phyloP scores from a whole-genome alignment of 306 rosid genomes.

The Oemleria cerasiformis region DNA sequence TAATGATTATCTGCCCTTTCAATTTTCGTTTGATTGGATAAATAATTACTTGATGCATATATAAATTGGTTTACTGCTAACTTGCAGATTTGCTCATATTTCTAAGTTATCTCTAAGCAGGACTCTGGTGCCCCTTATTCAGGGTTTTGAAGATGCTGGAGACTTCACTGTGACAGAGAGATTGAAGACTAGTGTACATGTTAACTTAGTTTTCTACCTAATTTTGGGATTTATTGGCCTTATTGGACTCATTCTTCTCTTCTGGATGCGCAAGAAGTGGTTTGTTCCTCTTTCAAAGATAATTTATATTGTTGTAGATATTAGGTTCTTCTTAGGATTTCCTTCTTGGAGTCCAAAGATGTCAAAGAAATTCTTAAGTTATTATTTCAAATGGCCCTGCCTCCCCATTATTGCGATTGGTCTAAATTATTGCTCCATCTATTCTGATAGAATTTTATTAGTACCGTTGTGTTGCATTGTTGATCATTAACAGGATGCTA shows the following conservation, averaged over 20 bases:
- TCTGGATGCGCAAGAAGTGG: constrained; percentile 60
- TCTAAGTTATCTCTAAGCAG: constrained; percentile 62
- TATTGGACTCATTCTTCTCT: constrained; percentile 70
- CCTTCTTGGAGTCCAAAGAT: constrained; percentile 2
- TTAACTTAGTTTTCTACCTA: constrained; percentile 78
- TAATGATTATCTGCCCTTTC: neutral
- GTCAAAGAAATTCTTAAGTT: neutral
- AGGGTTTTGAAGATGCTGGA: constrained; percentile 99
- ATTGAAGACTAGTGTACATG: constrained; percentile 92
- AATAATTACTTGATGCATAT: constrained; percentile 3
- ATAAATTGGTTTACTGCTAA: constrained; percentile 17
- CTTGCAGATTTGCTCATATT: constrained; percentile 41
- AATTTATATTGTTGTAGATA: constrained; percentile 15
- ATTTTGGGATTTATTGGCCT: constrained; percentile 77
- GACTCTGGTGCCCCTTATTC: constrained; percentile 99
- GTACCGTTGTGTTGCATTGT: neutral
- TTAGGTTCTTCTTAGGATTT: constrained; percentile 22
- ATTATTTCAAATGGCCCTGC: neutral
- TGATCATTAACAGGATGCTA: neutral
- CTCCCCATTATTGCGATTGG: neutral
- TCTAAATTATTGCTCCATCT: neutral
- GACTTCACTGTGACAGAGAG: constrained; percentile 84
- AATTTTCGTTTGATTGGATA: neutral
- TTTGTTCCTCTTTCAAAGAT: constrained; percentile 39
- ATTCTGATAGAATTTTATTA: neutral